These are phyloP conservation scores for Trypanosoma caninum DNA, from an alignment of 208 protist species.

Conservation along the genomic window DNA sequence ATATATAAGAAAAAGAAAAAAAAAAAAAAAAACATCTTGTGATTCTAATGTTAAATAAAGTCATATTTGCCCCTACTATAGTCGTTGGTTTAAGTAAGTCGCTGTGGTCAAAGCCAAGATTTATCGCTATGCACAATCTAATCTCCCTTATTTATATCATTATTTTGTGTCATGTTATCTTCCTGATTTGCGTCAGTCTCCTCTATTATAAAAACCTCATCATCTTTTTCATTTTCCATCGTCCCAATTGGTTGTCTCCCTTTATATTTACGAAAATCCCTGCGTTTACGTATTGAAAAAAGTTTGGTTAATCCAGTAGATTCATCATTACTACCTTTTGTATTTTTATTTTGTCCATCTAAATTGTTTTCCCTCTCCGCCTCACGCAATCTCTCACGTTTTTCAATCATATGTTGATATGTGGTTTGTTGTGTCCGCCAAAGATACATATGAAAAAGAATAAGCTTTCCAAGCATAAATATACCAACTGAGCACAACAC, in stretches of 20 bases:
- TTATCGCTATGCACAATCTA: too few relatives aligned
- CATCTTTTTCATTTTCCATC: too few relatives aligned
- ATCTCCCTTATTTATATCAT: too few relatives aligned
- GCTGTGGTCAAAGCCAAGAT: too few relatives aligned
- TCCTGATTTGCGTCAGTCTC: too few relatives aligned
- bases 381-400: constrained; percentile 56
- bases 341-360: not conserved
- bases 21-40: not conserved
- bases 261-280: constrained; percentile 51
- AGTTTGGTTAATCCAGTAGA: too few relatives aligned
- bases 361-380: constrained; percentile 18
- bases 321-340: constrained; percentile 12
- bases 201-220: too few relatives aligned
- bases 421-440: constrained; percentile 53
- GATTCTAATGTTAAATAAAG: too few relatives aligned
- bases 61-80: too few relatives aligned
- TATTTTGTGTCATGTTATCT: too few relatives aligned
- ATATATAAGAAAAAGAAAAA: constrained; percentile 10
- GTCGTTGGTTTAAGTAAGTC: too few relatives aligned
- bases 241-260: constrained; percentile 53
- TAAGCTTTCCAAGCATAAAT: constrained; percentile 58
- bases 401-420: constrained; percentile 71
- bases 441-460: constrained; percentile 77
- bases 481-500: constrained; percentile 29
- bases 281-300: constrained; percentile 47